Base-by-base conservation (phyloP, 1,284 basidiomycete genomes). In the Leccinum brunneo-olivaceum region DNA sequence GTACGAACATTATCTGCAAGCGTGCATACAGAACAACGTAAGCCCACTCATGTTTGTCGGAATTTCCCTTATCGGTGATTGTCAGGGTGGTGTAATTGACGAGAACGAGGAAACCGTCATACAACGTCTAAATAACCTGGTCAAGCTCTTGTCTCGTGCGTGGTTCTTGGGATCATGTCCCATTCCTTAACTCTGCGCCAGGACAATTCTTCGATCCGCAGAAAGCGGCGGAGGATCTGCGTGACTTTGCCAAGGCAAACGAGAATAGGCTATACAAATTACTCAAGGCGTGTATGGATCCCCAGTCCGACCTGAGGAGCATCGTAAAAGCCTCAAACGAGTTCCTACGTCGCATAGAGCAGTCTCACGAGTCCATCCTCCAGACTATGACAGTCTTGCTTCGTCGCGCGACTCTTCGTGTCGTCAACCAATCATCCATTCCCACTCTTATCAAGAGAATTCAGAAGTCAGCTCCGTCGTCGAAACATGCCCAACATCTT, bases 221-320 rank as follows among this genome's bases (percentile, higher is more conserved):
- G 32, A 89, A 89, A 58, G 85, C 81, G 0, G 67, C 71, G 2
- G 86, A 87, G 45, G 93, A 97, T 56, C 66, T 99, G 18, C 71
- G 81, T 16, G 64, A 77, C 0, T 97, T 98, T 54, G 93, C 93
- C 2, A 85, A 86, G 48, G 67, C 84, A 29, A 97, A 97, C 62
- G 92, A 97, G 55, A 74, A 74, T 16, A 76, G 90, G 39, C 68
- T 95, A 9, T 96, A 93, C 69, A 91, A 87, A 62, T 70, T 94
- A 5, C 69, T 95, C 34, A 84, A 80, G 58, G 82, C 77, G 0
- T 83, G 88, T 54, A 77, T 90, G 67, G 91, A 97, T 60, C 72
- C 84, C 0, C 81, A 90, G 53, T 83, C 84, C 0, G 89, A 95
- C 57, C 65, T 98, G 21, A 90, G 87, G 59, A 73, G 74, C 5